phyloP scores from a whole-genome alignment of 140 eudicot species.

The Senecio squalidus region DNA sequence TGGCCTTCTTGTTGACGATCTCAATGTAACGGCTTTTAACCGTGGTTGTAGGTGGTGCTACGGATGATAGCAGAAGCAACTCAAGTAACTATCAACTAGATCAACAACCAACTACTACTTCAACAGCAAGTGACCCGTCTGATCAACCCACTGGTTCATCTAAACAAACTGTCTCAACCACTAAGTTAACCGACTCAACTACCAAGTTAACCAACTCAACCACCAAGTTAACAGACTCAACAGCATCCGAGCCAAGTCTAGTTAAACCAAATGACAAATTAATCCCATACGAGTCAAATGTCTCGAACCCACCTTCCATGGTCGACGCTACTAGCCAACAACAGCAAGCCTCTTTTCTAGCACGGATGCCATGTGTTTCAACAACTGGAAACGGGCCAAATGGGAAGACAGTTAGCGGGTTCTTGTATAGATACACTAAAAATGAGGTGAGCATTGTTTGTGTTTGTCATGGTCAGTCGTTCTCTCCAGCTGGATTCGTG shows the following conservation, averaged over 20 bases:
- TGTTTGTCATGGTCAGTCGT: conserved; percentile 74
- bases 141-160: conserved; percentile 14
- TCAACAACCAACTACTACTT: conserved; percentile 15
- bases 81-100: conserved; percentile 37
- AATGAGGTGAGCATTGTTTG: conserved; percentile 72
- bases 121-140: conserved; percentile 20
- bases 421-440: conserved; percentile 56
- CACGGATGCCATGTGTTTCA: conserved; percentile 74
- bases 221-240: not conserved
- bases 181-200: not conserved
- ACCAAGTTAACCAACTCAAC: conserved; percentile 1
- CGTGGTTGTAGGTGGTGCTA: conserved; percentile 45
- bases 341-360: conserved; percentile 13
- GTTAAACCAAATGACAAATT: not conserved
- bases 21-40: not conserved
- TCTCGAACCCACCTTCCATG: conserved; percentile 13
- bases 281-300: not conserved
- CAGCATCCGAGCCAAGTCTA: not conserved
- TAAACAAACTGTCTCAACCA: conserved; percentile 9
- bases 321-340: not conserved
- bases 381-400: conserved; percentile 86
- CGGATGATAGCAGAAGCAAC: conserved; percentile 51
- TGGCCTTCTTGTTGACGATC: not conserved
- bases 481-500: conserved; percentile 77
- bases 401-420: conserved; percentile 67